A percentile compares a stretch with the other conserved stretches of the same genome.
phyloP scores from a whole-genome alignment of 176 grass and related monocot genomes.

The Aechmea fasciata region DNA sequence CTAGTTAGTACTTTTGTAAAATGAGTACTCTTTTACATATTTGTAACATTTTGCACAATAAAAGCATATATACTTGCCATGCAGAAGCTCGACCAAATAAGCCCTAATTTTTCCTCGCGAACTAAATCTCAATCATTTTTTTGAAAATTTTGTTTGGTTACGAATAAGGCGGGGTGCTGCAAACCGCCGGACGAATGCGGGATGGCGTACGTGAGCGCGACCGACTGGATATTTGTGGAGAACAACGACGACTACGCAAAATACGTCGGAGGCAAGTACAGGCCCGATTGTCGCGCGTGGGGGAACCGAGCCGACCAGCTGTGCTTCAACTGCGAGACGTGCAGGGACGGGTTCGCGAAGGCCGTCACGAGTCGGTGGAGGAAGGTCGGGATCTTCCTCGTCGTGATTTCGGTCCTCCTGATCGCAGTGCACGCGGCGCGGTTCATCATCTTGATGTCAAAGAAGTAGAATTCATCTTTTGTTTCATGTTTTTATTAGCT shows the following conservation, averaged over 20 bases:
- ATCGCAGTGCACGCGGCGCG: not conserved
- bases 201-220: constrained; percentile 9
- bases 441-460: constrained; percentile 3
- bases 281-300: not conserved
- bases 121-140: not conserved
- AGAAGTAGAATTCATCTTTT: no score
- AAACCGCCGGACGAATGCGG: not conserved
- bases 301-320: not conserved
- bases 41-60: no score
- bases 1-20: no score
- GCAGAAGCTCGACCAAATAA: not conserved
- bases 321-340: constrained; percentile 1
- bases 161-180: not conserved
- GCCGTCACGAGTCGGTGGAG: not conserved
- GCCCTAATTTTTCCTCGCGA: not conserved
- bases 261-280: not conserved
- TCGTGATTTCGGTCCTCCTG: not conserved
- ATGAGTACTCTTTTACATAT: no score
- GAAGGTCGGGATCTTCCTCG: not conserved
- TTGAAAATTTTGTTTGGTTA: not conserved
- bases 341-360: not conserved
- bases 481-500: no score
- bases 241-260: not conserved
- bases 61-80: no score
- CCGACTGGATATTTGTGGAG: not conserved